Evolutionary conservation across 257 asterid genomes (phyloP).

Genomic region (Salvia miltiorrhiza): DNA sequence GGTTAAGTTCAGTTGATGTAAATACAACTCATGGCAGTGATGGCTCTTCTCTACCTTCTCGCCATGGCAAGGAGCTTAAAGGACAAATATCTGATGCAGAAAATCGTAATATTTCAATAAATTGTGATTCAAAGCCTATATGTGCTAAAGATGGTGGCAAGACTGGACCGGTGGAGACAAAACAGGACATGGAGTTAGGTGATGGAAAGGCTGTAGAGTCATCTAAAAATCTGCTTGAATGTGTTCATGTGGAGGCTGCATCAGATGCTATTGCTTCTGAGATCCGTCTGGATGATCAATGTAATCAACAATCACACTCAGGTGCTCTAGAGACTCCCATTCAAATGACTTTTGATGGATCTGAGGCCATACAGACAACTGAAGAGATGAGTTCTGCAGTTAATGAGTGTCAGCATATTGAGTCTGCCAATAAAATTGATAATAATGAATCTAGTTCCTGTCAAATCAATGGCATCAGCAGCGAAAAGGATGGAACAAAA

Average conservation of each 20-base stretch:
- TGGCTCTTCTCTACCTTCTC: conserved; percentile 54
- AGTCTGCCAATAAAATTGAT: conserved; percentile 32
- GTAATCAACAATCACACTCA: conserved; percentile 29
- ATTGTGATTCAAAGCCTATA: conserved; percentile 36
- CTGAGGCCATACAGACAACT: conserved; percentile 31
- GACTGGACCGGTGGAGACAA: conserved; percentile 33
- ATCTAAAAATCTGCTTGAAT: conserved; percentile 32
- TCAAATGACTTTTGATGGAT: conserved; percentile 36
- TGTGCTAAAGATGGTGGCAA: conserved; percentile 33
- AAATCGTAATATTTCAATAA: conserved; percentile 35
- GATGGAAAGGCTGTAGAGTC: conserved; percentile 46
- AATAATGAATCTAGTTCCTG: conserved; percentile 40
- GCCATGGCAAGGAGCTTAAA: conserved; percentile 39
- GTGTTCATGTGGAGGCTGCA: conserved; percentile 26
- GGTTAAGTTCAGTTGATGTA: conserved; percentile 57
- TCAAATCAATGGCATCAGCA: conserved; percentile 49
- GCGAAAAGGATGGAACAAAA: conserved; percentile 24
- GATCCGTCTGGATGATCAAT: conserved; percentile 33
- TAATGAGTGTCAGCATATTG: conserved; percentile 34
- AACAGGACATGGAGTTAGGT: conserved; percentile 42
- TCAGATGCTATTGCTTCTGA: conserved; percentile 42
- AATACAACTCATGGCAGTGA: conserved; percentile 47
- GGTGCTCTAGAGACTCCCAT: conserved; percentile 32
- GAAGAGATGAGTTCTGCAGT: conserved; percentile 39
- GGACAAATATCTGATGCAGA: conserved; percentile 48